Percentiles rank a stretch among this genome's conserved stretches.
Conservation (phyloP, 352 stramenopile genomes). For the Phytophthora boehmeriae region DNA sequence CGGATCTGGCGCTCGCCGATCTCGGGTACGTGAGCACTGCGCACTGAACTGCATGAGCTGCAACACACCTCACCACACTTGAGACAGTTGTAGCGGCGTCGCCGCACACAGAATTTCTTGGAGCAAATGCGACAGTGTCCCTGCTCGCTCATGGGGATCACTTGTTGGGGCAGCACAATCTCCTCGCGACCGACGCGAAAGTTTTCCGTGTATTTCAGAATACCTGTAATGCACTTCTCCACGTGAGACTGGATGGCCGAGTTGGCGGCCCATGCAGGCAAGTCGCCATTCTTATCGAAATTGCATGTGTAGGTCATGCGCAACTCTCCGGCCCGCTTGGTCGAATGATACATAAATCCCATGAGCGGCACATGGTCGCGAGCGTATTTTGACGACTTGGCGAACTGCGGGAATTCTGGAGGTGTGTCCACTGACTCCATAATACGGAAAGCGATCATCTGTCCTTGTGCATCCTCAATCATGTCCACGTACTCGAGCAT, state of each 20-base stretch:
- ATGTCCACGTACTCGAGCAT: conserved; percentile 91
- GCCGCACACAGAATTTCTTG: conserved; percentile 79
- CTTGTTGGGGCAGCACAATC: conserved; percentile 79
- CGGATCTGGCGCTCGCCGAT: conserved; percentile 77
- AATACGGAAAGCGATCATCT: conserved; percentile 85
- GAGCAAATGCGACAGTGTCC: conserved; percentile 75
- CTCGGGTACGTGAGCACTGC: conserved; percentile 65
- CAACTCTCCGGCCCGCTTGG: conserved; percentile 75
- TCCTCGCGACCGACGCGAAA: conserved; percentile 71
- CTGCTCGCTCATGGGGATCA: conserved; percentile 74
- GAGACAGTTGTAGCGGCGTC: conserved; percentile 82
- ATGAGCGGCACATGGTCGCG: conserved; percentile 83
- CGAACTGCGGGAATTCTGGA: conserved; percentile 48
- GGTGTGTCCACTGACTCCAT: conserved; percentile 86
- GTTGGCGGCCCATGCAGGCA: conserved; percentile 84
- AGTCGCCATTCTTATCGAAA: conserved; percentile 84
- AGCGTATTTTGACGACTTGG: conserved; percentile 66
- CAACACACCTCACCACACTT: conserved; percentile 85
- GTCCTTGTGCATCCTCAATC: conserved; percentile 85
- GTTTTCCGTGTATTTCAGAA: conserved; percentile 87
- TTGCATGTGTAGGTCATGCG: conserved; percentile 89
- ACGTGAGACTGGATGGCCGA: conserved; percentile 88
- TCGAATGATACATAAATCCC: conserved; percentile 90
- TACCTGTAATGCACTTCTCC: conserved; percentile 86
- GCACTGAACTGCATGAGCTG: conserved; percentile 75